A percentile compares a stretch with the other conserved stretches of the same genome.
Conservation (phyloP, 2,329 filamentous ascomycete genomes). For the Phyllosticta paracitricarpa region DNA sequence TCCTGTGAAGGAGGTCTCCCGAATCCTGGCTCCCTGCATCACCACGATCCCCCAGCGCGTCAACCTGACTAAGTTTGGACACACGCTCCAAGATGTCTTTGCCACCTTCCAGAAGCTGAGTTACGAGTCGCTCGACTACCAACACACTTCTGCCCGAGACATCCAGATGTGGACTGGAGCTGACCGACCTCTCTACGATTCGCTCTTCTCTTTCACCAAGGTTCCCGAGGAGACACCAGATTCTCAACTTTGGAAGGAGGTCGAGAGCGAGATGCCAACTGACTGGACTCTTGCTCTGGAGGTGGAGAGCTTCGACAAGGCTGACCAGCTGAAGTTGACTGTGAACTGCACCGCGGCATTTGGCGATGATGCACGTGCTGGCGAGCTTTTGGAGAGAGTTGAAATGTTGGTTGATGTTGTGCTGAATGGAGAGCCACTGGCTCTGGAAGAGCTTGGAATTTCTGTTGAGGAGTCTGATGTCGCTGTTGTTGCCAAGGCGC, state of each 20-base stretch:
- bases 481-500: not conserved
- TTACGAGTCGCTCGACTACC: constrained; percentile 23
- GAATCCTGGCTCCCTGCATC: constrained; percentile 27
- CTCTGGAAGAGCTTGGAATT: constrained; percentile 16
- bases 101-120: constrained; percentile 16
- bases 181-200: constrained; percentile 24
- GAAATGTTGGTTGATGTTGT: constrained; percentile 22
- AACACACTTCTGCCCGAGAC: constrained; percentile 26
- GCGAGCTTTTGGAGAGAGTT: constrained; percentile 23
- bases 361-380: constrained; percentile 14
- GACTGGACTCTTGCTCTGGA: constrained; percentile 29
- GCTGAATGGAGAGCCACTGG: constrained; percentile 16
- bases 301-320: constrained; percentile 19
- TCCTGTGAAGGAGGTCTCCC: constrained; percentile 21
- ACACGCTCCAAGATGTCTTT: constrained; percentile 17
- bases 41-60: constrained; percentile 29
- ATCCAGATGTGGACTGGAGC: constrained; percentile 28
- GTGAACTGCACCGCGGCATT: constrained; percentile 20
- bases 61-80: constrained; percentile 13
- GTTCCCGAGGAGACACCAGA: constrained; percentile 6
- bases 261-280: constrained; percentile 25
- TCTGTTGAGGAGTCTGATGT: constrained; percentile 21
- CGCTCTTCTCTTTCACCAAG: constrained; percentile 25
- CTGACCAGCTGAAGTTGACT: constrained; percentile 17
- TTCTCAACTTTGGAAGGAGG: constrained; percentile 20